Evolutionary conservation across 352 stramenopile species (phyloP), one percentile per base, ranked within the genome.

Genomic region (Elongisporangium prolatum): DNA sequence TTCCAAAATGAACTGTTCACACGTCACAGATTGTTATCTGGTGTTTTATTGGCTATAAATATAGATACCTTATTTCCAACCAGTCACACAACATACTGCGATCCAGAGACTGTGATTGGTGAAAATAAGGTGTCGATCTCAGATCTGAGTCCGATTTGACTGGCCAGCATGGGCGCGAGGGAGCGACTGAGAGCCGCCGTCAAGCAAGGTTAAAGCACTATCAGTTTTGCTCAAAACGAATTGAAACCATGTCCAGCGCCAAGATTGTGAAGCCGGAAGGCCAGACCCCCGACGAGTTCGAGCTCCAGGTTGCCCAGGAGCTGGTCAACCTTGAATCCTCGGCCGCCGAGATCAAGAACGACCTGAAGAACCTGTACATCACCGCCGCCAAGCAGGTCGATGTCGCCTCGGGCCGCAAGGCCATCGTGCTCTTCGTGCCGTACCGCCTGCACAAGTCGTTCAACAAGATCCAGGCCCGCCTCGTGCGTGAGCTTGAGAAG

Each of bases 401-500:
- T 71, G 93, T 98, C 57, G 90, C 88, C 34, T 85, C 79, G 60
- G 86, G 82, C 78, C 96, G 95, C 72, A 98, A 98, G 82, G 97
- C 97, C 37, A 99, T 99, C 75, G 88, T 99, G 52, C 84, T 99
- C 68, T 99, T 99, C 78, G 97, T 99, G 65, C 98, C 97, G 14
- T 99, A 90, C 95, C 96, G 97, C 60, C 88, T 99, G 53, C 91
- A 99, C 67, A 97, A 94, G 67, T 85, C 87, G 58, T 99, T 99
- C 90, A 94, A 98, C 81, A 99, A 99, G 88, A 98, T 99, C 74
- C 98, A 99, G 75, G 79, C 86, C 28, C 91, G 93, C 68, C 90
- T 99, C 56, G 96, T 99, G 47, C 93, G 96, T 57, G 98, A 99
- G 82, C 80, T 99, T 51, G 97, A 99, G 88, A 99, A 99, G 93